Conservation (phyloP, 1,284 basidiomycete species). For the Rhodotorula sp. region DNA sequence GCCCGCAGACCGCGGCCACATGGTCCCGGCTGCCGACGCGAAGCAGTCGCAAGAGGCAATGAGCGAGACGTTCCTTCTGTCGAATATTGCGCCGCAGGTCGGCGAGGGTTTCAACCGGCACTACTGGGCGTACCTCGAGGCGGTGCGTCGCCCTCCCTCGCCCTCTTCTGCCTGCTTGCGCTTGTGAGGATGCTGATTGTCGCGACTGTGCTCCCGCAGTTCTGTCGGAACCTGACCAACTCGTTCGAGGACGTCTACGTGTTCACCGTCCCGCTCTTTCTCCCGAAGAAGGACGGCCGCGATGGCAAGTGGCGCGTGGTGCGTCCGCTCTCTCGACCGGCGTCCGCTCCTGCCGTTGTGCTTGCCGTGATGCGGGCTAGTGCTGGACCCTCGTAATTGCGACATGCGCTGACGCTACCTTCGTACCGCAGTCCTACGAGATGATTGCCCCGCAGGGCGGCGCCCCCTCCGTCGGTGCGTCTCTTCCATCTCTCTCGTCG, state of each 20-base stretch:
- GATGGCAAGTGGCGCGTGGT: slow-evolving; percentile 96
- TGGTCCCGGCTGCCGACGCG: slow-evolving; percentile 72
- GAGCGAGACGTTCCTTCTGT: slow-evolving; percentile 93
- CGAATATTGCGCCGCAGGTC: slow-evolving; percentile 98
- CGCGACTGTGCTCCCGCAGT: slow-evolving; percentile 50
- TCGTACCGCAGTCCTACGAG: slow-evolving; percentile 69
- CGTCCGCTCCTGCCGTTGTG: not conserved
- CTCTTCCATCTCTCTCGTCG: slow-evolving; percentile 47
- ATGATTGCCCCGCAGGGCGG: slow-evolving; percentile 75
- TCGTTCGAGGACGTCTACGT: slow-evolving; percentile 92
- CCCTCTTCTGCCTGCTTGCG: too few relatives aligned
- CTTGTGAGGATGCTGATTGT: not conserved
- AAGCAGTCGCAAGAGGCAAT: slow-evolving; percentile 78
- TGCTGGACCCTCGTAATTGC: not conserved
- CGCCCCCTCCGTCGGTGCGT: slow-evolving; percentile 54
- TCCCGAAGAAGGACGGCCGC: slow-evolving; percentile 70
- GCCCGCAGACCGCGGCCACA: slow-evolving; percentile 75
- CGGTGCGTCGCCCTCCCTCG: slow-evolving; percentile 14
- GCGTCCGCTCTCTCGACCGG: slow-evolving; percentile 51
- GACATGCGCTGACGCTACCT: not conserved
- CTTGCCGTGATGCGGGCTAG: not conserved
- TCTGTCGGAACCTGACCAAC: slow-evolving; percentile 83
- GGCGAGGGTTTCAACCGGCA: slow-evolving; percentile 97
- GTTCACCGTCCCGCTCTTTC: slow-evolving; percentile 96
- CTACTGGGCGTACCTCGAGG: slow-evolving; percentile 94